These are phyloP conservation scores for Evansstolkia leycettana DNA, from an alignment of 495 filamentous ascomycete species.

Conservation along the genomic window DNA sequence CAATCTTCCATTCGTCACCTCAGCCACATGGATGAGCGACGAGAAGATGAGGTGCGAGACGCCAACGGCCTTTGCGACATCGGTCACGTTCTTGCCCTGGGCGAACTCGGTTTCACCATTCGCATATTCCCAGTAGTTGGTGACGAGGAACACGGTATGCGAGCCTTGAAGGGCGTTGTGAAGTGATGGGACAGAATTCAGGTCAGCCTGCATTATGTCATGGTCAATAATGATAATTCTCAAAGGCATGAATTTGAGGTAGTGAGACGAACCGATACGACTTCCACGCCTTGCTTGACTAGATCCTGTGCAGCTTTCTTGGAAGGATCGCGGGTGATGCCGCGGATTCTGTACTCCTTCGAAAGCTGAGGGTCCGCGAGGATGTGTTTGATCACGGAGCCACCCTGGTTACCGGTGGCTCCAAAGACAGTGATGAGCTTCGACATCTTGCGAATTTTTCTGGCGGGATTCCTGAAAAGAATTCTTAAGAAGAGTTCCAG, in stretches of 20 bases:
- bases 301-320: conserved; percentile 16
- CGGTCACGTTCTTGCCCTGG: conserved; percentile 32
- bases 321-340: conserved; percentile 31
- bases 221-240: too few species aligned
- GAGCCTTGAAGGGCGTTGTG: conserved; percentile 26
- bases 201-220: conserved; percentile 34
- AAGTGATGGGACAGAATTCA: conserved; percentile 27
- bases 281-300: conserved; percentile 27
- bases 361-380: conserved; percentile 36
- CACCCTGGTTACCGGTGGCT: conserved; percentile 51
- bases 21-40: conserved; percentile 20
- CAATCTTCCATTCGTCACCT: conserved; percentile 8
- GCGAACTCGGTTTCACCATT: conserved; percentile 24
- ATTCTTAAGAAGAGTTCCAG: too few species aligned
- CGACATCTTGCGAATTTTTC: too few species aligned
- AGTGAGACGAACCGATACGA: too few species aligned
- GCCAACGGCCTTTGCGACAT: conserved; percentile 29
- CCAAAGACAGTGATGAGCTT: conserved; percentile 47
- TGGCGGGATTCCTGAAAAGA: too few species aligned
- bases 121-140: conserved; percentile 19
- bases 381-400: conserved; percentile 41
- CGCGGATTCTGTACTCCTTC: conserved; percentile 39
- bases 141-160: conserved; percentile 39
- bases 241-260: too few species aligned
- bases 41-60: conserved; percentile 39